These are phyloP conservation scores for Claviceps humidiphila DNA, from an alignment of 2,329 filamentous ascomycete genomes.

Conservation along the genomic window DNA sequence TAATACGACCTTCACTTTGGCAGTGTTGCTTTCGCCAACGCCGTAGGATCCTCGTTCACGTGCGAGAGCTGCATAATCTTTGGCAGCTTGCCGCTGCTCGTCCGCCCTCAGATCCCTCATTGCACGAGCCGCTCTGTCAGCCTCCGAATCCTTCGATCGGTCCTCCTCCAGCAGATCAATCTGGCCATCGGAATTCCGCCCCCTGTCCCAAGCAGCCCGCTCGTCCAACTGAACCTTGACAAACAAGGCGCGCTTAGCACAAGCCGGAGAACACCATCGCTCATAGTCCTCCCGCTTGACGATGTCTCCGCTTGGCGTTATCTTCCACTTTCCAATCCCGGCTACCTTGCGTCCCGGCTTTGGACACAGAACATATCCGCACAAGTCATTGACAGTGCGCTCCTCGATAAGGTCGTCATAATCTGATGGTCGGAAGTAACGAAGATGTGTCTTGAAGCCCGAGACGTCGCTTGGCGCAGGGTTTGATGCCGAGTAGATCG, in stretches of 20 bases:
- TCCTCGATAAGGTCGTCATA: conserved; percentile 83
- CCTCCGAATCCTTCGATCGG: conserved; percentile 32
- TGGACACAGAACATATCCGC: conserved; percentile 73
- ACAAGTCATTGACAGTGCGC: conserved; percentile 69
- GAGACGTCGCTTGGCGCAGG: conserved; percentile 45
- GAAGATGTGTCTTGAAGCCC: conserved; percentile 52
- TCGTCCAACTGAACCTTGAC: conserved; percentile 80
- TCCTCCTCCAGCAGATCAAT: conserved; percentile 59
- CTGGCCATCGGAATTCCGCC: conserved; percentile 39
- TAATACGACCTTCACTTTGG: conserved; percentile 34
- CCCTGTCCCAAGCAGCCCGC: conserved; percentile 73
- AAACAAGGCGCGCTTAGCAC: conserved; percentile 68
- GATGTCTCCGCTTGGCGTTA: conserved; percentile 44
- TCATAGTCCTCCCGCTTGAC: conserved; percentile 61
- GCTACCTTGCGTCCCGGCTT: conserved; percentile 44
- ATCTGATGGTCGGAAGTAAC: conserved; percentile 71
- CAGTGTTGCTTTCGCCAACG: conserved; percentile 6
- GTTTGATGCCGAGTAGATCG: conserved; percentile 28
- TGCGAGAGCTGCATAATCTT: conserved; percentile 31
- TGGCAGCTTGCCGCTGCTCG: conserved; percentile 26
- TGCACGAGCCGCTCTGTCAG: conserved; percentile 22
- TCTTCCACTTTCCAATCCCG: conserved; percentile 51
- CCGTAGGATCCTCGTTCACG: conserved; percentile 32
- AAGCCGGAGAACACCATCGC: conserved; percentile 75
- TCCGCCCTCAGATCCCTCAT: conserved; percentile 31